These are phyloP conservation scores for Fusarium sp. DNA, from an alignment of 2,329 filamentous ascomycete species.

Conservation along the genomic window DNA sequence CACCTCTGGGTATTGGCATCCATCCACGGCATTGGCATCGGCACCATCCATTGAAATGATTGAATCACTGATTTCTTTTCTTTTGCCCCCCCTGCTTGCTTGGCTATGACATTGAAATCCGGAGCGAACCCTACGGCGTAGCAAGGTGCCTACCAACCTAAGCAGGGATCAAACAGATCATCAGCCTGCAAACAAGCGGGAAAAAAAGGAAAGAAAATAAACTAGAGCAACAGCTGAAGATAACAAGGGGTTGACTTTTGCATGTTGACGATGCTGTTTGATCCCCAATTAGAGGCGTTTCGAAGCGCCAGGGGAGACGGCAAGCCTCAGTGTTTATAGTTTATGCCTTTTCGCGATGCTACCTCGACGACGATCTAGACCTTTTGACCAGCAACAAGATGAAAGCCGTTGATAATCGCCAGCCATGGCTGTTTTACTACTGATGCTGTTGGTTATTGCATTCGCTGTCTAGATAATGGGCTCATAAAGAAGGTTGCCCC, in stretches of 20 bases:
- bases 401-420: constrained; percentile 21
- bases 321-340: constrained; percentile 35
- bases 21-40: constrained; percentile 13
- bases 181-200: constrained; percentile 9
- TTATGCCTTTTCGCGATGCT: constrained; percentile 25
- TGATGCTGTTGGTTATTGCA: constrained; percentile 5
- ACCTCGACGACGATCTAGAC: constrained; percentile 28
- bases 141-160: constrained; percentile 18
- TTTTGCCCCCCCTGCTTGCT: constrained; percentile 21
- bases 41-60: constrained; percentile 20
- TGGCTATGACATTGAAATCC: constrained; percentile 23
- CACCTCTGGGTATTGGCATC: constrained; percentile 10
- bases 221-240: constrained; percentile 32
- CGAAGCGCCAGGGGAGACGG: constrained; percentile 19
- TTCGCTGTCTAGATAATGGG: constrained; percentile 19
- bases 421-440: constrained; percentile 21
- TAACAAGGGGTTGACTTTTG: constrained; percentile 14
- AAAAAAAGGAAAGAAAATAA: constrained; percentile 14
- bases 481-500: constrained; percentile 37
- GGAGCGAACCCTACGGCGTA: constrained; percentile 38
- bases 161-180: constrained; percentile 36
- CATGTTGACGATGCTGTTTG: constrained; percentile 10
- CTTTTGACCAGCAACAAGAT: constrained; percentile 22
- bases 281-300: constrained; percentile 24
- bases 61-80: constrained; percentile 27